Base-by-base conservation (phyloP, 1,284 basidiomycete species). In the Quambalaria eucalypti region DNA sequence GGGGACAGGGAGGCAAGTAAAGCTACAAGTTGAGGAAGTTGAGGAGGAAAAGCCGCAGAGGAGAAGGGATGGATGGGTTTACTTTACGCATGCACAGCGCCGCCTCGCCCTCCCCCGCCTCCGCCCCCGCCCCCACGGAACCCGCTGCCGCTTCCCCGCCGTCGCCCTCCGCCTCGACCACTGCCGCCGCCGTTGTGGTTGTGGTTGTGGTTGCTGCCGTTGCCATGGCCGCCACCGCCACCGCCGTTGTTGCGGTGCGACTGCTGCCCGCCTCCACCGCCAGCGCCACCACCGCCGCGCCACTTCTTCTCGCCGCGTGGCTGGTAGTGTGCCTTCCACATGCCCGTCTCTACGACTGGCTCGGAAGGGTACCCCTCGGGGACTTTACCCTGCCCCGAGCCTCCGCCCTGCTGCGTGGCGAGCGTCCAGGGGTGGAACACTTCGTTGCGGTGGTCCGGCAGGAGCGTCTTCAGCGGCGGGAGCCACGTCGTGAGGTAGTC, bases 161-260 rank as follows among this genome's bases (percentile, higher is more conserved):
- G 36, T 5, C 36, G 16, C 16, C 36, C 36, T 10, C 10, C 4
- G 16, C 36, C 36, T 14, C 36, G 16, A 4, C 36, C 36, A n/a
- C 31, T n/a, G 8, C 36, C 36, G 3, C 36, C 36, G 10, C 36
- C 36, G 10, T 21, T 14, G n/a, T n/a, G n/a, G n/a, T n/a, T n/a
- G n/a, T n/a, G n/a, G n/a, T n/a, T n/a, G n/a, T n/a, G n/a, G n/a
- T 28, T 36, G 9, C 51, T 48, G 9, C 58, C 53, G 14, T 58
- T 40, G 12, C 63, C 52, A 28, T 54, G n/a, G 19, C 44, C 38
- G 1, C 61, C 58, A 3, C 59, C 48, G 31, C 61, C 44, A 51
- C 85, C 59, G 5, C 79, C 79, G 1, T 74, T 66, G n/a, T 71
- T 71, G 7, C 56, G 40, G 16, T 62, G 50, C 21, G 59, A 29